These are phyloP conservation scores for Malus hybrid DNA, from an alignment of 331 rosid species.

Conservation along the genomic window DNA sequence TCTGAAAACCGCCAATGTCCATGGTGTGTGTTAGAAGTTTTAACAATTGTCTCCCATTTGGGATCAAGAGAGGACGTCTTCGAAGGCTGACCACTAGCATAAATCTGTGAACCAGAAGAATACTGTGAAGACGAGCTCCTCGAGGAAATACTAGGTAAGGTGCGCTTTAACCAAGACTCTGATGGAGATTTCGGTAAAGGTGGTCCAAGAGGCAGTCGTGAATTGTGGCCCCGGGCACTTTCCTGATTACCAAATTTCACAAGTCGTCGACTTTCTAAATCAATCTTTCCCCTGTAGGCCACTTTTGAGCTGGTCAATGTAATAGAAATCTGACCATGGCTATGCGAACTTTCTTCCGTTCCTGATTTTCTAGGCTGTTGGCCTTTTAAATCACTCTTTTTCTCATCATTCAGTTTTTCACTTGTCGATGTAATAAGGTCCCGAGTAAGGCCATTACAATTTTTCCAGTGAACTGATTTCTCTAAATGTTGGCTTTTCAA, in stretches of 20 bases:
- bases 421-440: constrained; percentile 1
- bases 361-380: constrained; percentile 10
- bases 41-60: constrained; percentile 51
- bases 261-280: constrained; percentile 24
- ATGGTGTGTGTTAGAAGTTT: constrained; percentile 32
- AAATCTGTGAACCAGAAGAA: constrained; percentile 23
- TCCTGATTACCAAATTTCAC: constrained; percentile 17
- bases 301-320: constrained; percentile 15
- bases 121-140: constrained; percentile 32
- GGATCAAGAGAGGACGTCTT: constrained; percentile 17
- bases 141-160: constrained; percentile 55
- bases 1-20: constrained; percentile 42
- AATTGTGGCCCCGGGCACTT: constrained; percentile 3
- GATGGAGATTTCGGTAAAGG: constrained; percentile 86
- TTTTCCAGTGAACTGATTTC: constrained; percentile 5
- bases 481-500: constrained; percentile 16
- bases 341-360: constrained; percentile 18
- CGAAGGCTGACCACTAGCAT: constrained; percentile 15
- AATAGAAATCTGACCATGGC: constrained; percentile 13
- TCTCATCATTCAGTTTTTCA: not conserved
- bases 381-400: constrained; percentile 17
- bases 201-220: constrained; percentile 36
- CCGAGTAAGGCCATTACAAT: constrained; percentile 7
- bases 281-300: constrained; percentile 15
- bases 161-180: constrained; percentile 87